Evolutionary conservation across 108 stramenopile species (phyloP).

Genomic region (Nannochloropsis salina): DNA sequence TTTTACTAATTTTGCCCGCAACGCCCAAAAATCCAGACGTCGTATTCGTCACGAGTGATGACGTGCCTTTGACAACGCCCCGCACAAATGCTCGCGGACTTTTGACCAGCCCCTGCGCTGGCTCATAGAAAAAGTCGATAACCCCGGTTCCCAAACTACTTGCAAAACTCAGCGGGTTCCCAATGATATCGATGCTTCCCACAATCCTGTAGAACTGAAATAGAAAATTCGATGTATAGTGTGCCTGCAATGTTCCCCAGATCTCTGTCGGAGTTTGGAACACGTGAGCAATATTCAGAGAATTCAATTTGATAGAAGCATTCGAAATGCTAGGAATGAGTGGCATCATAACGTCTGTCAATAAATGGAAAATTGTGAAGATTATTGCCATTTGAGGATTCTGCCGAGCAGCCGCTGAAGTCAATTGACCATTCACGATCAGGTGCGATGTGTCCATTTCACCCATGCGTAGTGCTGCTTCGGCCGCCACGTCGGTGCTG

Average conservation of each 20-base stretch:
- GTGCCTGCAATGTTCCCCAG: slow-evolving; percentile 61
- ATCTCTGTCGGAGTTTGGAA: slow-evolving; percentile 63
- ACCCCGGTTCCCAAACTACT: slow-evolving; percentile 77
- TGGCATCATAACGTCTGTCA: slow-evolving; percentile 16
- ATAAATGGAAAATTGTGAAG: slow-evolving; percentile 8
- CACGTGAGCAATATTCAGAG: slow-evolving; percentile 66
- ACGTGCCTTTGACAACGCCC: slow-evolving; percentile 83
- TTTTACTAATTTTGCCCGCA: slow-evolving; percentile 63
- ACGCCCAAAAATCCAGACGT: slow-evolving; percentile 83
- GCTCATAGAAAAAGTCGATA: slow-evolving; percentile 80
- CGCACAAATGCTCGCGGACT: slow-evolving; percentile 76
- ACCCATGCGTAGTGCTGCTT: slow-evolving; percentile 29
- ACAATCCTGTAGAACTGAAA: slow-evolving; percentile 88
- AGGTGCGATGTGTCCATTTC: slow-evolving; percentile 31
- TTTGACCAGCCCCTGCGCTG: slow-evolving; percentile 74
- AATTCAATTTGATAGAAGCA: slow-evolving; percentile 73
- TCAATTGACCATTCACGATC: neutral
- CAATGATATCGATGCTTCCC: slow-evolving; percentile 85
- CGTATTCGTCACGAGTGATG: slow-evolving; percentile 82
- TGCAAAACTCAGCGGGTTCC: slow-evolving; percentile 79
- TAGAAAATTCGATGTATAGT: slow-evolving; percentile 67
- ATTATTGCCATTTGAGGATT: neutral
- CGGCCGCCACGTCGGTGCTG: neutral
- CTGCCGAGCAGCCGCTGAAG: neutral
- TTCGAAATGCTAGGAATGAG: slow-evolving; percentile 43